Conservation (phyloP, 305 asterid genomes). For the Fraxinus nigra region DNA sequence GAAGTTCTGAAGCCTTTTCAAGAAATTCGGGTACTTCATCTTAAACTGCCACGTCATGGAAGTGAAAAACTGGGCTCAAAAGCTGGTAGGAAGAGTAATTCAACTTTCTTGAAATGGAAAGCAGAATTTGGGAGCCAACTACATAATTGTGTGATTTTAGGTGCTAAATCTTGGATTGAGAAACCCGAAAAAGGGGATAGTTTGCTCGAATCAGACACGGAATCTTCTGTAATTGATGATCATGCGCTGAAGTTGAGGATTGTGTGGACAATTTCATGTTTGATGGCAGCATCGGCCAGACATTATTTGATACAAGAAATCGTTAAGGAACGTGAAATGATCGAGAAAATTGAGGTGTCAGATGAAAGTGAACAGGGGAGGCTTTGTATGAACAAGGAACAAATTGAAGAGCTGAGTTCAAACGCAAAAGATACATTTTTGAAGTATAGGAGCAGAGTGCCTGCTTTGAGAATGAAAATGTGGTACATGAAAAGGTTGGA, state of each 20-base stretch:
- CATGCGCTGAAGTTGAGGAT: slow-evolving; percentile 56
- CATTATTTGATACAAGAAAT: slow-evolving; percentile 45
- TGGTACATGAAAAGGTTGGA: slow-evolving; percentile 62
- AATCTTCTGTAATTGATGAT: slow-evolving; percentile 38
- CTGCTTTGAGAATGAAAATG: slow-evolving; percentile 65
- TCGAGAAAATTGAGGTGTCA: slow-evolving; percentile 40
- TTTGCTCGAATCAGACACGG: not conserved
- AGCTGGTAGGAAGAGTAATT: not conserved
- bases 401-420: slow-evolving; percentile 40
- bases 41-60: slow-evolving; percentile 44
- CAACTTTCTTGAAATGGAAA: slow-evolving; percentile 56
- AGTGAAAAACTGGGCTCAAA: slow-evolving; percentile 14
- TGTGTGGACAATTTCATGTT: slow-evolving; percentile 68
- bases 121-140: slow-evolving; percentile 66
- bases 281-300: slow-evolving; percentile 58
- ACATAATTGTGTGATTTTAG: slow-evolving; percentile 62
- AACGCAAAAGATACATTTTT: slow-evolving; percentile 15
- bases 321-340: slow-evolving; percentile 23
- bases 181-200: not conserved
- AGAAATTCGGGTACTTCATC: slow-evolving; percentile 40
- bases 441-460: slow-evolving; percentile 40
- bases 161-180: slow-evolving; percentile 43
- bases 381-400: slow-evolving; percentile 47
- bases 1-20: slow-evolving; percentile 42
- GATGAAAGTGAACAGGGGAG: slow-evolving; percentile 56